Evolutionary conservation across 371 early-diverging fungal species (phyloP), one percentile per base, ranked within the genome.

Genomic region (Syncephalastrum contaminatum): DNA sequence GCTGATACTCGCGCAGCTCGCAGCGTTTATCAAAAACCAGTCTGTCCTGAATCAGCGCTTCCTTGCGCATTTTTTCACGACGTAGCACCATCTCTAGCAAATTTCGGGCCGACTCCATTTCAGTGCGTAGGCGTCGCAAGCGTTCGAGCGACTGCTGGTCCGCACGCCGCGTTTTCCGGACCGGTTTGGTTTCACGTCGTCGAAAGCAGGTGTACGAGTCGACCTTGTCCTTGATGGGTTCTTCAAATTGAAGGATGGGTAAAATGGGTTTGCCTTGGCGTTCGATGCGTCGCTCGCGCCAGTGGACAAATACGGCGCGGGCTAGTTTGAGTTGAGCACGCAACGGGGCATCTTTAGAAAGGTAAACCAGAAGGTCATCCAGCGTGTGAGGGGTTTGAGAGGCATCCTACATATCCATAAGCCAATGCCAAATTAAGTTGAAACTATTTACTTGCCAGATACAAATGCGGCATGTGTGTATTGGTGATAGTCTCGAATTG

Each of bases 131-230:
- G 49, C 86, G 81, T n/a, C 85, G 81, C 40, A 97, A 75, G 56
- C 91, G 87, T 50, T 96, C 91, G 22, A 94, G 61, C 4, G 92
- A 87, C 50, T 88, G 88, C 43, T 86, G 83, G 66, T 98, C 97
- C 16, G 88, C 87, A n/a, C 94, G 88, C 48, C 96, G 73, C 7
- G 95, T 91, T 64, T 95, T 95, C 25, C 98, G 90, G 12, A 88
- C 62, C 4, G 86, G 85, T 62, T 90, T 91, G 50, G 93, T 83
- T 67, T 97, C 98, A 27, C 98, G 85, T 44, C 92, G 87, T 49
- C 98, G 90, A 79, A 98, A 98, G 63, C 98, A 98, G n/a, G 95
- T 87, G 67, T 95, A 98, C 0, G 98, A 95, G 64, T 97, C 94
- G 36, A 81, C 72, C 55, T 94, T 96, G 24, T 86, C 75, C 51